A percentile compares a stretch with the other conserved stretches of the same genome.
These are phyloP conservation scores for Meredithiella fracta DNA, from an alignment of 2,329 filamentous ascomycete species.

Conservation along the genomic window DNA sequence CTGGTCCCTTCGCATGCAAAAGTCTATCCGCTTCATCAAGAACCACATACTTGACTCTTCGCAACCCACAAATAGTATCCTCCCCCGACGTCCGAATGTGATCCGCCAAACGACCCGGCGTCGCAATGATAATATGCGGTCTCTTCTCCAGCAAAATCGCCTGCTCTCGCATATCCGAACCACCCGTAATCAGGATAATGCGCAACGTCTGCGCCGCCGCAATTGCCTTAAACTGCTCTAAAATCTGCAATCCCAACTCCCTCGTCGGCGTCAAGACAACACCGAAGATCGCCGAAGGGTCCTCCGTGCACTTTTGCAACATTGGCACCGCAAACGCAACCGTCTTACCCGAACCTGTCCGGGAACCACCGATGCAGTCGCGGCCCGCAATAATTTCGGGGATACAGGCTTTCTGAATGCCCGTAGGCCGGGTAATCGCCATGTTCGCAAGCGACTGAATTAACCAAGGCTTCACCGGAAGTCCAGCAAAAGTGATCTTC, in stretches of 20 bases:
- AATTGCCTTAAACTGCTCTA: constrained; percentile 88
- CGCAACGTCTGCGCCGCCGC: constrained; percentile 78
- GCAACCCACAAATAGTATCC: constrained; percentile 71
- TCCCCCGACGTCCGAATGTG: constrained; percentile 83
- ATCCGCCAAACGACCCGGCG: constrained; percentile 80
- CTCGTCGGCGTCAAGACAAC: constrained; percentile 78
- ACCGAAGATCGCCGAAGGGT: constrained; percentile 81
- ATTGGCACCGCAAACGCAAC: constrained; percentile 92
- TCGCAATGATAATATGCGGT: constrained; percentile 87
- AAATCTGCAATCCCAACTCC: constrained; percentile 89
- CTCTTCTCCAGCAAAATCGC: constrained; percentile 66
- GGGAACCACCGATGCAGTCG: constrained; percentile 87
- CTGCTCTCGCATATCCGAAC: constrained; percentile 80
- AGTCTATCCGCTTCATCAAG: constrained; percentile 92
- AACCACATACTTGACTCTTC: constrained; percentile 68
- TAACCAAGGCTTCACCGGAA: constrained; percentile 73
- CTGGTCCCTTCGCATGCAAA: constrained; percentile 52
- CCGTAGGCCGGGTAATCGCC: constrained; percentile 77
- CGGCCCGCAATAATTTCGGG: constrained; percentile 79
- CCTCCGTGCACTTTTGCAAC: constrained; percentile 79
- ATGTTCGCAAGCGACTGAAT: constrained; percentile 57
- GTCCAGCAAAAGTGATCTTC: constrained; percentile 50
- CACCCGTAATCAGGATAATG: constrained; percentile 76
- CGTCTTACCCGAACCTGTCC: constrained; percentile 94
- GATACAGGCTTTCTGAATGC: constrained; percentile 85